Percentiles rank a stretch among this genome's conserved stretches.
Conservation (phyloP, 1,139 yeast species). For the Hanseniaspora gamundiae region DNA sequence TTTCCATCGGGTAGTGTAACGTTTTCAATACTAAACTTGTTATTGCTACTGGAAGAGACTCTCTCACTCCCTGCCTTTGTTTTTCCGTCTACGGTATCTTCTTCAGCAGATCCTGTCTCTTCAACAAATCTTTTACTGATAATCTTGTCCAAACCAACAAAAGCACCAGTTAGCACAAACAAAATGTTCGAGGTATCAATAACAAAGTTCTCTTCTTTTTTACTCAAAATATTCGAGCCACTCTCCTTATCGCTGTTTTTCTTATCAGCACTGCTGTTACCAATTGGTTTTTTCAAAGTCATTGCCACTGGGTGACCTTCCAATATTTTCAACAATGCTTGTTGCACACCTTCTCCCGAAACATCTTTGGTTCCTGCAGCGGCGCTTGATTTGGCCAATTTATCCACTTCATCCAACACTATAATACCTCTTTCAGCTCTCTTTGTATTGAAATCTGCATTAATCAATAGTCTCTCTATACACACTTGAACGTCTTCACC, state of each 20-base stretch:
- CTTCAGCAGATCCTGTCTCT: slow-evolving; percentile 3
- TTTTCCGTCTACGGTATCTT: too few species aligned
- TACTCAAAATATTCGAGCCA: slow-evolving; percentile 20
- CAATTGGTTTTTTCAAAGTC: slow-evolving; percentile 31
- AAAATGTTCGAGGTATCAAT: slow-evolving; percentile 40
- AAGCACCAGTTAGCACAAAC: slow-evolving; percentile 44
- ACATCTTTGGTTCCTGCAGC: slow-evolving; percentile 39
- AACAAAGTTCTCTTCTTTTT: slow-evolving; percentile 30
- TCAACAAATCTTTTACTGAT: slow-evolving; percentile 28
- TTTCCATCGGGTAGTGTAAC: slow-evolving; percentile 26
- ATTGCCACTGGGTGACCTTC: slow-evolving; percentile 41
- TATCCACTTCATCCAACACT: slow-evolving; percentile 43
- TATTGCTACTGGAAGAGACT: neutral
- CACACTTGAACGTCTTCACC: slow-evolving; percentile 47
- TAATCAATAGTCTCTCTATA: slow-evolving; percentile 35
- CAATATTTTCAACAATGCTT: slow-evolving; percentile 37
- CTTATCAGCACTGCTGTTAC: slow-evolving; percentile 23
- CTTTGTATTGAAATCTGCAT: slow-evolving; percentile 36
- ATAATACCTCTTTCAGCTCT: slow-evolving; percentile 40
- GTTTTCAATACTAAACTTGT: slow-evolving; percentile 18
- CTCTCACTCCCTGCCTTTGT: neutral
- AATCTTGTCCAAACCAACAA: slow-evolving; percentile 39
- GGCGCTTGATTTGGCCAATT: slow-evolving; percentile 34
- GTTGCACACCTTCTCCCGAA: slow-evolving; percentile 49
- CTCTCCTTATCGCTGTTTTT: slow-evolving; percentile 24